These are phyloP conservation scores for Fusarium praegraminearum DNA, from an alignment of 2,329 filamentous ascomycete genomes.

Conservation along the genomic window DNA sequence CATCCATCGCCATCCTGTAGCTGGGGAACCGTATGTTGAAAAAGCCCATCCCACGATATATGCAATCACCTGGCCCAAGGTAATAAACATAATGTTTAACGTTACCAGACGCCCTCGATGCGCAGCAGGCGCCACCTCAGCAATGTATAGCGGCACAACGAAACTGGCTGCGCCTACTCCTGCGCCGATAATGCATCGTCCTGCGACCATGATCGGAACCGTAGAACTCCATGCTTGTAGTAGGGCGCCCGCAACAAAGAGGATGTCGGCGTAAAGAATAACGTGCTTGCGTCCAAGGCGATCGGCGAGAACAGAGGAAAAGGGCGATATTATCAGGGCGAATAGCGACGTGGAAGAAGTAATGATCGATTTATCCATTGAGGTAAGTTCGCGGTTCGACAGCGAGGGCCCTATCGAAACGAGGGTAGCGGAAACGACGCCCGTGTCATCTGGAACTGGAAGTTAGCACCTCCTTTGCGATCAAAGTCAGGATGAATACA, in stretches of 20 bases:
- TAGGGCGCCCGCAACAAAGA: constrained; percentile 76
- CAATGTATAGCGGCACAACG: constrained; percentile 88
- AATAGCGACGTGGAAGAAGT: constrained; percentile 77
- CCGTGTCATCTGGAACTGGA: constrained; percentile 67
- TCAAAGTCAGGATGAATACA: constrained; percentile 44
- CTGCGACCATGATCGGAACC: constrained; percentile 74
- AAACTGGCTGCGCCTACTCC: constrained; percentile 83
- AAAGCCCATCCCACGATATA: constrained; percentile 87
- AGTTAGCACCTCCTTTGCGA: constrained; percentile 4
- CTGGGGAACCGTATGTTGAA: constrained; percentile 62
- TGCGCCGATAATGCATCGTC: constrained; percentile 76
- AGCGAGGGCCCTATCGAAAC: constrained; percentile 73
- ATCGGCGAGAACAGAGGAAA: constrained; percentile 74
- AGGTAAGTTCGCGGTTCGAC: constrained; percentile 66
- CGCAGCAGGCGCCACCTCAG: constrained; percentile 82
- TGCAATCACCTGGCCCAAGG: constrained; percentile 87
- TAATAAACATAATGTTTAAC: constrained; percentile 84
- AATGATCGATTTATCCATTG: constrained; percentile 76
- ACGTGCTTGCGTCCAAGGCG: constrained; percentile 70
- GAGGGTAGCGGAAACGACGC: constrained; percentile 76
- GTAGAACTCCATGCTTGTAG: constrained; percentile 70
- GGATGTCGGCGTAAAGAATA: constrained; percentile 71
- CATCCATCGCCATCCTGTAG: constrained; percentile 87
- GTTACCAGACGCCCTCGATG: constrained; percentile 85
- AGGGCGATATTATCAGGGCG: constrained; percentile 72